Base-by-base conservation (phyloP, 2,329 filamentous ascomycete genomes). In the Botrytis cinerea region DNA sequence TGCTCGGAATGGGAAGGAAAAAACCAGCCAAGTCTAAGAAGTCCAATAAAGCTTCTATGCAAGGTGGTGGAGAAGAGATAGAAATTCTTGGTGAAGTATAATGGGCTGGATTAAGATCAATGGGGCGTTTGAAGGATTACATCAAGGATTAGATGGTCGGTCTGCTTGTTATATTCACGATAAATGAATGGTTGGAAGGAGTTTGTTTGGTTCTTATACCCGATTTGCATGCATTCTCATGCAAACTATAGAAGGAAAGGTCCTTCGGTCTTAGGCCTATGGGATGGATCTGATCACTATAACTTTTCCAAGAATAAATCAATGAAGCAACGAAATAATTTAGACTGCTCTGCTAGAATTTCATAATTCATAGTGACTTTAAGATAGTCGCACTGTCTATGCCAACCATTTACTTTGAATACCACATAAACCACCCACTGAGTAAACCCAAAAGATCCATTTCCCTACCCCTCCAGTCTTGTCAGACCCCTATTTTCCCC, bases 31-130 rank as follows among this genome's bases (percentile, higher is more conserved):
- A 72, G 12, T 73, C 74, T 8, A 79, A 76, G n/a, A 80, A 79
- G 72, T 80, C 78, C 73, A 80, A 79, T 75, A 79, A 71, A 79
- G 77, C 72, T 32, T 54, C 62, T 71, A 70, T 61, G 72, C 66
- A 75, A 57, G 78, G 74, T 35, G 80, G 78, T n/a, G 80, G 78
- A 6, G 80, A 80, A 40, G 77, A 78, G 51, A 75, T 80, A 9
- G 78, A 80, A 72, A 75, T 81, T 46, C 57, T 81, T 32, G 79
- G 76, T 18, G 68, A 54, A n/a, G 63, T 73, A 35, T 60, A 61
- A 40, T 60, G 25, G 40, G 28, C 45, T 66, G 40, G 62, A 40
- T 16, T 57, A 6, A n/a, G 25, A 18, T 61, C 46, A 40, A 20
- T 45, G 60, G 14, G 71, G 71, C 51, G 71, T 73, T 73, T 35